Conservation (phyloP, 306 rosid genomes). For the Corylus americana region DNA sequence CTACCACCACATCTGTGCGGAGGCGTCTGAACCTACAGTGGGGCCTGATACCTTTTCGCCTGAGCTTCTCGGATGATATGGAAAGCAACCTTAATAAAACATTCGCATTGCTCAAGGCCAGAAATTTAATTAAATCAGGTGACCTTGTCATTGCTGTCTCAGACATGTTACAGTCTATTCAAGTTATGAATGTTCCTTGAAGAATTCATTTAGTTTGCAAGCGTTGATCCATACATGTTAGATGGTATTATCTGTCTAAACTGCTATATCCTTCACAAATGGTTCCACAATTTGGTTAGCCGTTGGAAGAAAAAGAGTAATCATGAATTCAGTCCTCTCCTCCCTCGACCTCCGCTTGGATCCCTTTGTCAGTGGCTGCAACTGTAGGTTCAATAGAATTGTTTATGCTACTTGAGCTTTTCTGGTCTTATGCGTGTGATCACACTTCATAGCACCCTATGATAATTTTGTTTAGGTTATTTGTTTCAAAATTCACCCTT, state of each 20-base stretch:
- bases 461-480: neutral
- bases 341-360: neutral
- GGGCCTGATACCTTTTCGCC: slow-evolving; percentile 97
- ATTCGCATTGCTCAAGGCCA: slow-evolving; percentile 88
- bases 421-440: neutral
- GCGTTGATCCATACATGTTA: slow-evolving; percentile 6
- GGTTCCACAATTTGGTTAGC: slow-evolving; percentile 23
- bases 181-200: slow-evolving; percentile 94
- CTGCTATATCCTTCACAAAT: neutral
- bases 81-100: slow-evolving; percentile 93
- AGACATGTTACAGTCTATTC: slow-evolving; percentile 91
- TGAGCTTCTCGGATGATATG: slow-evolving; percentile 94
- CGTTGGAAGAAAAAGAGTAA: slow-evolving; percentile 24
- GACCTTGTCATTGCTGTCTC: slow-evolving; percentile 99
- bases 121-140: slow-evolving; percentile 94
- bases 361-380: neutral
- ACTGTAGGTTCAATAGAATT: neutral
- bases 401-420: neutral
- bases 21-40: slow-evolving; percentile 95
- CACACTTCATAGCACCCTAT: neutral
- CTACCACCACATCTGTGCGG: slow-evolving; percentile 72
- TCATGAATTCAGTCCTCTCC: slow-evolving; percentile 9
- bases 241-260: slow-evolving; percentile 6
- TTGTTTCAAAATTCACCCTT: neutral
- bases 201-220: slow-evolving; percentile 18